Base-by-base conservation (phyloP, 2,329 filamentous ascomycete genomes). In the Rhynchosporium graminicola region DNA sequence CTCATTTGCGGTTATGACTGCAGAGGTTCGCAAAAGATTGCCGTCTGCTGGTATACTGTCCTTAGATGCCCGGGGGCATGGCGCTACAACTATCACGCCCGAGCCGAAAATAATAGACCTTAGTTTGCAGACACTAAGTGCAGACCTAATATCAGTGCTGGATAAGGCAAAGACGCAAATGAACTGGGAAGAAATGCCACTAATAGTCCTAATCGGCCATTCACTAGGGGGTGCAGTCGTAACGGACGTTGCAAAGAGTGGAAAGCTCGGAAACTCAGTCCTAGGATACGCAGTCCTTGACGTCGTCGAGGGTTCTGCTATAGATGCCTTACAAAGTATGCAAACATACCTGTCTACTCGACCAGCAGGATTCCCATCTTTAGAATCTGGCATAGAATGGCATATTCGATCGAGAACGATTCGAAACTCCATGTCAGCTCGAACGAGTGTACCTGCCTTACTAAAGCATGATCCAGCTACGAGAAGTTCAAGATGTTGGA, bases 301-400 rank as follows among this genome's bases (percentile, higher is more conserved):
- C 76, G 92, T 99, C 4, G 95, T 99, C 33, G 95, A 99, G 77
- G 91, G 95, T 10, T 96, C 91, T 0, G 95, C 95, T 40, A 94
- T 99, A 76, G 95, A 98, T 74, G 94, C 95, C 2, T 81, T 99
- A 59, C 87, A 92, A 75, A 93, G 90, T 76, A 99, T 99, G 95
- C 89, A 95, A 68, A 89, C 88, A 3, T 97, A 97, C 75, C 83
- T 99, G 26, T 87, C 90, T 1, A 92, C 88, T 4, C 84, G 95
- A 28, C 95, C 95, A 0, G 80, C 81, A 8, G 85, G 87, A 1
- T 99, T 99, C 71, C 80, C 86, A n/a, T 89, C 86, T 12, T 70
- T 97, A 20, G 82, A 89, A 66, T 85, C 89, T 3, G 94, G 89
- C 6, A 92, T 99, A 68, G 91, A 96, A 71, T 99, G 95, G 95